Evolutionary conservation across 2,329 filamentous ascomycete species (phyloP).

Genomic region (Aspergillus neoniger): DNA sequence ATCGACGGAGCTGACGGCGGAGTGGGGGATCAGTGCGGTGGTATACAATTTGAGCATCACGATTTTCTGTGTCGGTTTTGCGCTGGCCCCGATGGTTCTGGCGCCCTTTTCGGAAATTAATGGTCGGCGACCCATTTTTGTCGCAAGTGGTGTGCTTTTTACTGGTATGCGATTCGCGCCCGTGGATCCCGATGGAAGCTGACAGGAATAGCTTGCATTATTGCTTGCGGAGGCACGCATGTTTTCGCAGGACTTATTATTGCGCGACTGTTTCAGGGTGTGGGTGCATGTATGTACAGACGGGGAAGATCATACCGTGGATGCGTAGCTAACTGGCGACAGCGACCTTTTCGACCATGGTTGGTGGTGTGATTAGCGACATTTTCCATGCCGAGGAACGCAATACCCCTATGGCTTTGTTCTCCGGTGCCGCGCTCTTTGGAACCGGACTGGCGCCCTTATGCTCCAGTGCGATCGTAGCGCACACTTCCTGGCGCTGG

Average conservation of each 20-base stretch:
- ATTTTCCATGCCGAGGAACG: constrained; percentile 76
- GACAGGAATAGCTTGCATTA: constrained; percentile 56
- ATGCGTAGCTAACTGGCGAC: not conserved
- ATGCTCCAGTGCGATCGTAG: constrained; percentile 67
- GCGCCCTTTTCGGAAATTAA: constrained; percentile 88
- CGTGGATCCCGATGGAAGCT: not conserved
- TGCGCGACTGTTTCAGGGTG: constrained; percentile 73
- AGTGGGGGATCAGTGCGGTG: constrained; percentile 67
- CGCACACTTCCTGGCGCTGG: constrained; percentile 75
- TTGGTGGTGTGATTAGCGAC: constrained; percentile 88
- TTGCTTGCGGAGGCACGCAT: constrained; percentile 71
- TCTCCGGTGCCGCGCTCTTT: constrained; percentile 74
- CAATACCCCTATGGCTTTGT: constrained; percentile 88
- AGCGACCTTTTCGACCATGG: constrained; percentile 77
- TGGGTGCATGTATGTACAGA: constrained; percentile 66
- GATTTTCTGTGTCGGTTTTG: constrained; percentile 79
- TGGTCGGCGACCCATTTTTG: constrained; percentile 80
- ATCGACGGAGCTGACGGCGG: constrained; percentile 62
- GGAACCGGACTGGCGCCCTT: constrained; percentile 81
- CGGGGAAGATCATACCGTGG: not conserved
- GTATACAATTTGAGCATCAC: constrained; percentile 76
- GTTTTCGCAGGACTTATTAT: constrained; percentile 73
- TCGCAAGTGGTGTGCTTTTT: constrained; percentile 71
- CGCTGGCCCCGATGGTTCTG: constrained; percentile 79
- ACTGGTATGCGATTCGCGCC: constrained; percentile 44